Base-by-base conservation (phyloP, 176 grass and related monocot species). In the Pontederia paniculata region DNA sequence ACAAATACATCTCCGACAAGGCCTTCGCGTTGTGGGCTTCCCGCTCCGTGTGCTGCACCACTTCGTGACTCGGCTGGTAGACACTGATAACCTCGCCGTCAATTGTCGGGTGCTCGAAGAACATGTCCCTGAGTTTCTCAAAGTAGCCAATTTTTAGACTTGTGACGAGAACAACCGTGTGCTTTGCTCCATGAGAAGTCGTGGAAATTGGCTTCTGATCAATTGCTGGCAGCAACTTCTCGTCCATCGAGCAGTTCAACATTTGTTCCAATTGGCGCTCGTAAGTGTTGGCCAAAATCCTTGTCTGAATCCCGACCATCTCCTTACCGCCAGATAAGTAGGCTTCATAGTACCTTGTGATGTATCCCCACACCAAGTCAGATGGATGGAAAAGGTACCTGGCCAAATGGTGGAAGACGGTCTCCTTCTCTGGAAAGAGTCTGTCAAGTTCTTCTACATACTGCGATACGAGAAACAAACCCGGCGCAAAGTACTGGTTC, bases 31-130 rank as follows among this genome's bases (percentile, higher is more conserved):
- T 51, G 47, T 65, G 62, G 14, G 10, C n/a, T 47, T 65, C 44
- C 46, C 8, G 8, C 45, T 51, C 45, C 47, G 62, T 65, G 9
- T 45, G 46, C 62, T 65, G 46, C 22, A 12, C 10, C 22, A 31
- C 46, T 22, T 65, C 62, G 21, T 65, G 62, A 47, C 62, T 65
- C 23, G 62, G 62, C 45, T 65, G 62, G 47, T 65, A 65, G 10
- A 65, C 62, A 9, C 62, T 23, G 22, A 65, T 12, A 19, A 51
- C 47, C 20, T 65, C 62, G 22, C 62, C 62, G 21, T 21, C 51
- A 7, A 15, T 20, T 8, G 62, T n/a, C 46, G 62, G 20, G 14
- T 50, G 62, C 62, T n/a, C n/a, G n/a, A n/a, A n/a, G n/a, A n/a
- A n/a, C n/a, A n/a, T n/a, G n/a, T n/a, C n/a, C n/a, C n/a, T 65